Evolutionary conservation across 495 filamentous ascomycete species (phyloP).

Genomic region (Lepidopterella palustris): DNA sequence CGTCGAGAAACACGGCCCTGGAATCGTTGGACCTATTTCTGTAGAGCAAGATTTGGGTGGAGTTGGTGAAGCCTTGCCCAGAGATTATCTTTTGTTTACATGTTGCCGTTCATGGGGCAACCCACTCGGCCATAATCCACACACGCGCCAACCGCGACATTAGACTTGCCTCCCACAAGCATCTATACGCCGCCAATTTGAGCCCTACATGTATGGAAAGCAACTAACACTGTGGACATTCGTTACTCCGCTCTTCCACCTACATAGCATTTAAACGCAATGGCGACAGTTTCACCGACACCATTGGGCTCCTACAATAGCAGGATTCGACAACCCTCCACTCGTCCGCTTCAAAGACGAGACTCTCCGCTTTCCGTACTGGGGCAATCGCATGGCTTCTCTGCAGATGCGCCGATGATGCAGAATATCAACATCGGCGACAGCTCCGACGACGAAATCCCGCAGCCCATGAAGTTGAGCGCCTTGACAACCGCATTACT

Average conservation of each 20-base stretch:
- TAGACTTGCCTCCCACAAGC: conserved; percentile 3
- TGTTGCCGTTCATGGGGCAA: conserved; percentile 1
- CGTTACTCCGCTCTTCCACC: conserved; percentile 12
- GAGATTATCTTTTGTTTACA: background rate
- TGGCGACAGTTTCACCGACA: conserved; percentile 30
- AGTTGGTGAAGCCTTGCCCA: too few species aligned
- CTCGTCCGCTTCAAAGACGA: conserved; percentile 18
- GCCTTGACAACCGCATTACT: conserved; percentile 38
- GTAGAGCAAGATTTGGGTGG: too few species aligned
- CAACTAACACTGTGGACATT: conserved; percentile 25
- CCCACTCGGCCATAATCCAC: background rate
- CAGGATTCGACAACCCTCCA: conserved; percentile 21
- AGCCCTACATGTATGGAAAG: conserved; percentile 28
- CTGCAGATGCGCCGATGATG: conserved; percentile 31
- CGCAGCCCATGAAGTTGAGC: conserved; percentile 37
- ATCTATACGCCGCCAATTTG: conserved; percentile 26
- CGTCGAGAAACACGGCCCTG: too few species aligned
- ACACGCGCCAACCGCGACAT: background rate
- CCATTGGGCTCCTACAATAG: conserved; percentile 22
- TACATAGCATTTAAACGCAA: conserved; percentile 16
- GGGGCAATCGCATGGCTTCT: conserved; percentile 31
- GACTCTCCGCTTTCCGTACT: conserved; percentile 36
- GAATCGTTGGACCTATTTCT: too few species aligned
- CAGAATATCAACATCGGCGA: conserved; percentile 37
- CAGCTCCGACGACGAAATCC: conserved; percentile 39